Percentiles rank a stretch among this genome's conserved stretches.
Evolutionary conservation across 2,329 filamentous ascomycete genomes (phyloP).

Genomic region (Colletotrichum paranaense): DNA sequence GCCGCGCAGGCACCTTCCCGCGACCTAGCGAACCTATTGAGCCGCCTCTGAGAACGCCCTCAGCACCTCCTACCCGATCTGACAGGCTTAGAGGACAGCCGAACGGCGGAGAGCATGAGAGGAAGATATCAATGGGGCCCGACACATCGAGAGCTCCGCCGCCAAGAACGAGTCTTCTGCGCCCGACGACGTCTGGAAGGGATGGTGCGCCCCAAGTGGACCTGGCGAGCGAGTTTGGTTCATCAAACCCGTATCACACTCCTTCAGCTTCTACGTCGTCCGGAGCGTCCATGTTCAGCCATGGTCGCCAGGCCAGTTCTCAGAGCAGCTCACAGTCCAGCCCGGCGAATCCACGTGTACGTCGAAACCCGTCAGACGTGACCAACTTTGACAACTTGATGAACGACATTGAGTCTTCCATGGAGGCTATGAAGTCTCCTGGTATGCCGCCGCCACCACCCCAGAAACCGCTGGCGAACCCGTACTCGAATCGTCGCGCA

Average conservation of each 20-base stretch:
- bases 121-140: conserved; percentile 57
- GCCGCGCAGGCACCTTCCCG: conserved; percentile 66
- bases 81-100: conserved; percentile 48
- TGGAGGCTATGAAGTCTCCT: conserved; percentile 52
- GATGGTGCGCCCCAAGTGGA: conserved; percentile 60
- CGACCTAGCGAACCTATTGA: conserved; percentile 51
- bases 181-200: conserved; percentile 52
- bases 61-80: conserved; percentile 57
- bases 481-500: conserved; percentile 23
- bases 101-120: conserved; percentile 39
- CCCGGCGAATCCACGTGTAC: conserved; percentile 56
- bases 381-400: conserved; percentile 64
- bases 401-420: conserved; percentile 65
- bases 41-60: conserved; percentile 56
- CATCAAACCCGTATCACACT: conserved; percentile 73
- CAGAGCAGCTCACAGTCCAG: conserved; percentile 69
- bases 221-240: conserved; percentile 69
- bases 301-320: conserved; percentile 69
- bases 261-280: conserved; percentile 74
- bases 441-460: conserved; percentile 37
- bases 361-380: conserved; percentile 53
- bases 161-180: conserved; percentile 61
- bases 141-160: conserved; percentile 65
- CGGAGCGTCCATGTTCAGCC: conserved; percentile 70
- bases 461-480: conserved; percentile 36